Conservation (phyloP, 176 grass and related monocot species). For the Chrysopogon serrulatus region DNA sequence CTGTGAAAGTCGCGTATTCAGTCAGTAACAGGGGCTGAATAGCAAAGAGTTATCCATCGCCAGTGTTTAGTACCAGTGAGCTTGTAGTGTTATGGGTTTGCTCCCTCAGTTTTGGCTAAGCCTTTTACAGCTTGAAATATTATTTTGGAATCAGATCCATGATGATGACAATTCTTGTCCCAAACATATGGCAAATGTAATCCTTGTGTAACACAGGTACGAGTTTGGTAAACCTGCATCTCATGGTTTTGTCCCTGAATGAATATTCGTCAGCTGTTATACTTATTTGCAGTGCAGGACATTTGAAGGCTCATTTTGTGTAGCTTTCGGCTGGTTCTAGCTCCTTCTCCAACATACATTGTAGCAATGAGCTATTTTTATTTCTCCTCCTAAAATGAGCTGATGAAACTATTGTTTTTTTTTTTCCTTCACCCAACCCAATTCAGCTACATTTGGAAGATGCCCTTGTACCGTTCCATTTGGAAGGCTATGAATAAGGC, state of each 20-base stretch:
- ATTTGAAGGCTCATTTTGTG: too few species aligned
- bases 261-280: not conserved
- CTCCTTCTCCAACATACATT: too few species aligned
- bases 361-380: too few species aligned
- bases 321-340: too few species aligned
- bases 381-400: not conserved
- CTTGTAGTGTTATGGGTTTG: not conserved
- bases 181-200: not conserved
- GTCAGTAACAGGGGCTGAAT: slow-evolving; percentile 61
- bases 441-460: not conserved
- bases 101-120: not conserved
- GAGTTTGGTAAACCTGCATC: not conserved
- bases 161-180: not conserved
- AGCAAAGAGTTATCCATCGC: not conserved
- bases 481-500: not conserved
- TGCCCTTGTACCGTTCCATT: not conserved
- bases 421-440: too few species aligned
- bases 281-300: not conserved
- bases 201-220: slow-evolving; percentile 1
- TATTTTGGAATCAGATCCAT: not conserved
- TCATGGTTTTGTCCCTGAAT: not conserved
- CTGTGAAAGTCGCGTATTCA: slow-evolving; percentile 82
- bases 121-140: not conserved
- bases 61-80: not conserved
- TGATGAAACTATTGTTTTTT: too few species aligned